phyloP scores from a whole-genome alignment of 2,329 filamentous ascomycete genomes.

The Cladosporium colombiae region DNA sequence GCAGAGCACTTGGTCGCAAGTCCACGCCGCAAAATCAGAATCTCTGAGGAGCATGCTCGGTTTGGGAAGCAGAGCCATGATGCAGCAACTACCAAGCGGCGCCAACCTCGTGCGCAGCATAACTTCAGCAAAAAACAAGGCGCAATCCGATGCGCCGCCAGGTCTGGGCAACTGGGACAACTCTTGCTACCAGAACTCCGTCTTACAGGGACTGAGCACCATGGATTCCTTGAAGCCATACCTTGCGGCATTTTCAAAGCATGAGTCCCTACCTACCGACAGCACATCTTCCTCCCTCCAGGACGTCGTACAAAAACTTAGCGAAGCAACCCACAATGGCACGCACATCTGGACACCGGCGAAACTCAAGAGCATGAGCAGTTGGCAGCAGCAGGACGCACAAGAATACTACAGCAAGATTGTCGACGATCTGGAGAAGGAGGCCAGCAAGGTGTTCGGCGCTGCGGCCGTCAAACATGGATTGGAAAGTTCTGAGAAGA shows the following conservation, averaged over 20 bases:
- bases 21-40: slow-evolving; percentile 41
- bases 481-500: slow-evolving; percentile 29
- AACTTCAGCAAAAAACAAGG: slow-evolving; percentile 29
- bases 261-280: slow-evolving; percentile 19
- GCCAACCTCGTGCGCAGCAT: slow-evolving; percentile 38
- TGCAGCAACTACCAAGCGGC: slow-evolving; percentile 38
- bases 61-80: slow-evolving; percentile 39
- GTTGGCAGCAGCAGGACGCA: slow-evolving; percentile 94
- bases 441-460: slow-evolving; percentile 40
- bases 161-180: slow-evolving; percentile 92
- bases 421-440: slow-evolving; percentile 60
- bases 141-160: slow-evolving; percentile 41
- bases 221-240: slow-evolving; percentile 69
- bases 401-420: slow-evolving; percentile 96
- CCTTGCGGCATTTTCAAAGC: slow-evolving; percentile 42
- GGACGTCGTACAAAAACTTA: slow-evolving; percentile 69
- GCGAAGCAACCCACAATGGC: slow-evolving; percentile 69
- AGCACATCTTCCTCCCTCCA: slow-evolving; percentile 53
- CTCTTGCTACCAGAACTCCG: slow-evolving; percentile 96
- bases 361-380: slow-evolving; percentile 87
- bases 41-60: slow-evolving; percentile 41
- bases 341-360: slow-evolving; percentile 78
- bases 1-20: slow-evolving; percentile 33
- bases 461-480: slow-evolving; percentile 27
- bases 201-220: slow-evolving; percentile 71